A percentile compares a stretch with the other conserved stretches of the same genome.
phyloP scores from a whole-genome alignment of 805 yeast species.

The Jamesozyma gamospora region DNA sequence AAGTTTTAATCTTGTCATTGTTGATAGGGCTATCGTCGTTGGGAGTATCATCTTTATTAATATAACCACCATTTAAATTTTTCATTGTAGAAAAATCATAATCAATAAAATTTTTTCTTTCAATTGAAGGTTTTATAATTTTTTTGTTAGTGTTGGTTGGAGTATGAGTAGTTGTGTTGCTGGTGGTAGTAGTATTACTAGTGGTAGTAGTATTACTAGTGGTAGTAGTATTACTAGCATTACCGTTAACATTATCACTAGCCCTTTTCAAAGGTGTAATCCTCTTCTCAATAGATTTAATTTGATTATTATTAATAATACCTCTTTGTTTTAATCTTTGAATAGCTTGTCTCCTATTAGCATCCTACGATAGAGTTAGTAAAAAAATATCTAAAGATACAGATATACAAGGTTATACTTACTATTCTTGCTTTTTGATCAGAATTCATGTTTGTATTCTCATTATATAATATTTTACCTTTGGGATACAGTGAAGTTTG shows the following conservation, averaged over 20 bases:
- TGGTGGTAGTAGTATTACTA: background rate
- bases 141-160: background rate
- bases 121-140: conserved; percentile 38
- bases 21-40: conserved; percentile 14
- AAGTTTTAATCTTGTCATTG: conserved; percentile 29
- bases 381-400: background rate
- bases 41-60: conserved; percentile 23
- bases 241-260: too few species aligned
- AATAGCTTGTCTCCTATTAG: conserved; percentile 52
- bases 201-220: background rate
- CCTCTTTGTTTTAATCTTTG: conserved; percentile 46
- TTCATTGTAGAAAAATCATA: conserved; percentile 87
- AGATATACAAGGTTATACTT: background rate
- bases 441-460: conserved; percentile 15
- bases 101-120: conserved; percentile 61
- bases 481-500: too few species aligned
- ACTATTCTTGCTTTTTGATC: conserved; percentile 28
- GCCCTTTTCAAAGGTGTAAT: conserved; percentile 8
- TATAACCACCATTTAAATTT: conserved; percentile 80
- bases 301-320: conserved; percentile 17
- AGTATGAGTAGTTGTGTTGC: background rate
- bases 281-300: conserved; percentile 16
- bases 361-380: conserved; percentile 29
- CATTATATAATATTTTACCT: too few species aligned
- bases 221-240: background rate